Evolutionary conservation across 2,329 filamentous ascomycete species (phyloP).

Genomic region (Botrytis porri): DNA sequence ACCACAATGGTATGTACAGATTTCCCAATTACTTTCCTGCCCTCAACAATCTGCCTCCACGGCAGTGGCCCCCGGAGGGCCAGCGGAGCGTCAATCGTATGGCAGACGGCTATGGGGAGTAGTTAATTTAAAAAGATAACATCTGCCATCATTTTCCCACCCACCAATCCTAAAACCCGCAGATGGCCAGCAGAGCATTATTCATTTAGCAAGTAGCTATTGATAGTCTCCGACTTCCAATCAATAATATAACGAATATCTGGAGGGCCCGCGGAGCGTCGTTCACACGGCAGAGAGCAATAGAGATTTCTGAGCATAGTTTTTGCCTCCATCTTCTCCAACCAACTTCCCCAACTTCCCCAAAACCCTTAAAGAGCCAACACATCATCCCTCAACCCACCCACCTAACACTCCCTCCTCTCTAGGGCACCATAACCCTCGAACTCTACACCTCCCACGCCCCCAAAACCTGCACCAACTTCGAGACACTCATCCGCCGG

Average conservation of each 20-base stretch:
- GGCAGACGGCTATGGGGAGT: neutral
- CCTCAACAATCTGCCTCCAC: neutral
- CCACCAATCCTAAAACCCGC: no score
- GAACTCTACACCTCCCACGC: constrained; percentile 91
- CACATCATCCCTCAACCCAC: neutral
- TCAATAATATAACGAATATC: no score
- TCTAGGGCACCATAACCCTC: constrained; percentile 74
- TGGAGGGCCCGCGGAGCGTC: neutral
- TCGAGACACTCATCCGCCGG: constrained; percentile 71
- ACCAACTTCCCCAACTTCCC: no score
- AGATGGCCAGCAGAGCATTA: no score
- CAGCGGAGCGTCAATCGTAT: neutral
- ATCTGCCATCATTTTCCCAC: no score
- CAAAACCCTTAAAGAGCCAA: neutral
- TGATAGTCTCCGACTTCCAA: no score
- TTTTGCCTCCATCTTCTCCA: neutral
- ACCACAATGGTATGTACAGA: constrained; percentile 70
- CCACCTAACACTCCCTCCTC: neutral
- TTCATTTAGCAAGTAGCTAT: no score
- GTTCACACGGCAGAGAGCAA: neutral
- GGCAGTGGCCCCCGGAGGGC: neutral
- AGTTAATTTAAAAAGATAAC: no score
- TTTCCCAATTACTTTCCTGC: no score
- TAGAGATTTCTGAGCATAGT: neutral
- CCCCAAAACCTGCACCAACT: constrained; percentile 83